These are phyloP conservation scores for Hyaloscypha variabilis DNA, from an alignment of 495 filamentous ascomycete species.

Conservation along the genomic window DNA sequence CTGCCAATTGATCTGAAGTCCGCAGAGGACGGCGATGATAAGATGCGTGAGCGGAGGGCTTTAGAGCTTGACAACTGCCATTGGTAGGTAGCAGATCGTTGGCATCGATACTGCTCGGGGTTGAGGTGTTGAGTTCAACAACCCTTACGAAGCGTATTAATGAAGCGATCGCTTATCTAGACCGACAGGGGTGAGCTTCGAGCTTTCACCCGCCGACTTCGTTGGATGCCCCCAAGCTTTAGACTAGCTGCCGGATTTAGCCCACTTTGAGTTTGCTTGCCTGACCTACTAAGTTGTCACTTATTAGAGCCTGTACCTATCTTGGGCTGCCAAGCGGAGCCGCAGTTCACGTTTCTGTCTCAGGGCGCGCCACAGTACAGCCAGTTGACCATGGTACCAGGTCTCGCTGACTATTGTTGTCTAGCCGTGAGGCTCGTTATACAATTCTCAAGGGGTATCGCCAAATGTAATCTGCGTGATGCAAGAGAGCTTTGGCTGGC, in stretches of 20 bases:
- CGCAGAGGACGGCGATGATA: background rate
- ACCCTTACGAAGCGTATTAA: no score
- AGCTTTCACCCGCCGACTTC: no score
- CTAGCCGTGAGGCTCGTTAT: background rate
- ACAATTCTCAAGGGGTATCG: constrained; percentile 15
- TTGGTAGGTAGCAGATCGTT: no score
- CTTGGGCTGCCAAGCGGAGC: background rate
- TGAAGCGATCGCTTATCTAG: no score
- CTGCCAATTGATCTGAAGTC: background rate
- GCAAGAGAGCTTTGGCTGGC: background rate
- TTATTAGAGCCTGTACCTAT: background rate
- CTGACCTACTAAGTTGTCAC: no score
- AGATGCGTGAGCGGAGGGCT: background rate
- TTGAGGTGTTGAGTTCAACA: background rate
- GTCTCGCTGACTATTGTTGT: background rate
- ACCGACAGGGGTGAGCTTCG: background rate
- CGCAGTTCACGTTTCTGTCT: background rate
- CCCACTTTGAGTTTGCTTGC: no score
- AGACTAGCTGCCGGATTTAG: no score
- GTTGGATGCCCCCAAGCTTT: no score
- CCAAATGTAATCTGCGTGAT: constrained; percentile 9
- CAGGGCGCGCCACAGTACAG: background rate
- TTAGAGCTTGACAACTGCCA: background rate
- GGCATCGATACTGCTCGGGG: background rate
- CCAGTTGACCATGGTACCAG: background rate